Evolutionary conservation across 2,329 filamentous ascomycete species (phyloP), one percentile per base, ranked within the genome.

Genomic region (Gaeumannomyces tritici): DNA sequence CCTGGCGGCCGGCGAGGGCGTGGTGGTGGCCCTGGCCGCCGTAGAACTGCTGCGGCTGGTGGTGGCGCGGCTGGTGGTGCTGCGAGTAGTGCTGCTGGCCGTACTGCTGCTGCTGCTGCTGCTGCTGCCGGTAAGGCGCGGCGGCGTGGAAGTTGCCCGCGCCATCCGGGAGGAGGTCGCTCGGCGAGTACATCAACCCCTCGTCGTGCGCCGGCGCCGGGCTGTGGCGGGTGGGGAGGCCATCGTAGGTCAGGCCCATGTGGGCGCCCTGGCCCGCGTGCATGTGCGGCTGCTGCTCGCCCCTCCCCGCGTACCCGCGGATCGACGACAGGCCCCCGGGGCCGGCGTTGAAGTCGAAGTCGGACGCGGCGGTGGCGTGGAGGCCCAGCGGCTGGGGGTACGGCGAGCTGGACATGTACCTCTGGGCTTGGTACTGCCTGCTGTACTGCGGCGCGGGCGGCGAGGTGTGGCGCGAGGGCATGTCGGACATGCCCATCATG

Each of bases 401-500:
- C n/a, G 42, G 42, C 42, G 42, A 51, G 42, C 18, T 8, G 42
- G 42, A 27, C n/a, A 21, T 28, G 24, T 60, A 60, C 26, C 33
- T 35, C 33, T 27, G n/a, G 31, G n/a, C n/a, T n/a, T 33, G 31
- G 31, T 35, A 6, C 24, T 60, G 58, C n/a, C 42, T n/a, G 21
- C 18, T 24, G 42, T 51, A 24, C 21, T 51, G 42, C 18, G 21
- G 42, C 7, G 3, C 7, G 21, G 21, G 21, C 42, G 42, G n/a
- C 42, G 42, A 24, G 42, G 42, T 8, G 21, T 51, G 42, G 7
- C 42, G 42, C 21, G 42, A 51, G 4, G 7, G 42, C 21, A 11
- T 9, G 42, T 51, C 42, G 5, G 42, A 11, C 42, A 13, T 24
- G 42, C 18, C 65, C 62, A 33, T 12, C 31, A 67, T 66, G 27